Evolutionary conservation across 768 basidiomycete species (phyloP).

Genomic region (Kwoniella sp.): DNA sequence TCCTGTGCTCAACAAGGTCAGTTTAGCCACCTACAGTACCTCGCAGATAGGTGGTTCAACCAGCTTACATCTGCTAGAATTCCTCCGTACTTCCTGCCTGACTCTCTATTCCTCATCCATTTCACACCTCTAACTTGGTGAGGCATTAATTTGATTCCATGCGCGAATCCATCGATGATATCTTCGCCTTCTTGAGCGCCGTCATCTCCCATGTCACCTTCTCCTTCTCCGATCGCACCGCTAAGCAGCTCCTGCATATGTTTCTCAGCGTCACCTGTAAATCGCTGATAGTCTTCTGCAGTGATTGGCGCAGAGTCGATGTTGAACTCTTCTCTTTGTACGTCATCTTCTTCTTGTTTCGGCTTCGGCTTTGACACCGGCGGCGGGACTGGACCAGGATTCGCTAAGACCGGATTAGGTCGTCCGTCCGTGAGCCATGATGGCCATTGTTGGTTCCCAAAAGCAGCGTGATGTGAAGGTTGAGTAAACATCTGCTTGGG

Average conservation of each 20-base stretch:
- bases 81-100: constrained; percentile 75
- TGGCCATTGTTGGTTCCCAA: constrained; percentile 25
- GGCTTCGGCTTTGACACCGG: constrained; percentile 8
- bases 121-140: constrained; percentile 82
- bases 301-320: constrained; percentile 35
- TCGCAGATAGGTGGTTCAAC: not conserved
- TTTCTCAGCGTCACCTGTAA: constrained; percentile 68
- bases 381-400: not conserved
- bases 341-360: constrained; percentile 28
- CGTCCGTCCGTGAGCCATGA: constrained; percentile 26
- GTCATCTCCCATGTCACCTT: constrained; percentile 51
- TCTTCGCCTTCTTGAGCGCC: constrained; percentile 67
- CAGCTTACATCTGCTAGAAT: constrained; percentile 73
- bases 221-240: constrained; percentile 64
- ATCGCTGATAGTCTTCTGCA: constrained; percentile 39
- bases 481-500: constrained; percentile 20
- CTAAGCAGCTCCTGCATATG: constrained; percentile 75
- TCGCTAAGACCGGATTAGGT: constrained; percentile 17
- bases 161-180: constrained; percentile 73
- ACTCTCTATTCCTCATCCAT: constrained; percentile 87
- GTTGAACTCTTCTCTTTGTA: constrained; percentile 39
- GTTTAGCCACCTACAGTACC: too few relatives aligned
- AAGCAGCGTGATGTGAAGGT: constrained; percentile 14
- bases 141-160: constrained; percentile 70
- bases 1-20: constrained; percentile 34